A percentile compares a stretch with the other conserved stretches of the same genome.
phyloP scores from a whole-genome alignment of 306 rosid species.

The Prunus mume region DNA sequence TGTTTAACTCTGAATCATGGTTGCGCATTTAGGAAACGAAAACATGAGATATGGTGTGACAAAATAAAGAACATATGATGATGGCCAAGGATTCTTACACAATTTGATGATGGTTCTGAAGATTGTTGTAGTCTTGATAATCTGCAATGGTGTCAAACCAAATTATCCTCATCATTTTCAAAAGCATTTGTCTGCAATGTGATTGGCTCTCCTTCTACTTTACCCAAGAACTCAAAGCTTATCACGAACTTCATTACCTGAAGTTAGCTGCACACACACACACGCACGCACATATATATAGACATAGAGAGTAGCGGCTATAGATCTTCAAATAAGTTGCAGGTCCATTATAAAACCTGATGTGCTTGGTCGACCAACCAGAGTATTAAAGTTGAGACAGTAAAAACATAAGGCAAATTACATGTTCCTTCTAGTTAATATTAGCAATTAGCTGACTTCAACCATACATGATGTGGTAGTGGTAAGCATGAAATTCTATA shows the following conservation, averaged over 20 bases:
- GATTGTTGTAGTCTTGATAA: constrained; percentile 44
- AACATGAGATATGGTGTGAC: not conserved
- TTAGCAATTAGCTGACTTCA: too few species aligned
- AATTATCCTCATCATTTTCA: constrained; percentile 42
- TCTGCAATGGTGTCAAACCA: constrained; percentile 59
- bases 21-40: not conserved
- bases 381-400: not conserved
- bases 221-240: constrained; percentile 68
- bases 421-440: too few species aligned
- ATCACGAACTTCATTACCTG: constrained; percentile 31
- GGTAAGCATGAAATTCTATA: too few species aligned
- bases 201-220: constrained; percentile 36
- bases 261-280: constrained; percentile 25
- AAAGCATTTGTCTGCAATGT: constrained; percentile 54
- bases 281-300: not conserved
- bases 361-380: not conserved
- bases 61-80: not conserved
- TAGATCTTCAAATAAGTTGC: too few species aligned
- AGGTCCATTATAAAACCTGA: too few species aligned
- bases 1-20: too few species aligned
- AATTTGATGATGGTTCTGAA: constrained; percentile 56
- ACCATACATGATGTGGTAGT: too few species aligned
- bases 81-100: constrained; percentile 38
- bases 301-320: not conserved
- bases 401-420: not conserved